Evolutionary conservation across 331 rosid genomes (phyloP), one percentile per base, ranked within the genome.

Genomic region (Acacia pycnantha): DNA sequence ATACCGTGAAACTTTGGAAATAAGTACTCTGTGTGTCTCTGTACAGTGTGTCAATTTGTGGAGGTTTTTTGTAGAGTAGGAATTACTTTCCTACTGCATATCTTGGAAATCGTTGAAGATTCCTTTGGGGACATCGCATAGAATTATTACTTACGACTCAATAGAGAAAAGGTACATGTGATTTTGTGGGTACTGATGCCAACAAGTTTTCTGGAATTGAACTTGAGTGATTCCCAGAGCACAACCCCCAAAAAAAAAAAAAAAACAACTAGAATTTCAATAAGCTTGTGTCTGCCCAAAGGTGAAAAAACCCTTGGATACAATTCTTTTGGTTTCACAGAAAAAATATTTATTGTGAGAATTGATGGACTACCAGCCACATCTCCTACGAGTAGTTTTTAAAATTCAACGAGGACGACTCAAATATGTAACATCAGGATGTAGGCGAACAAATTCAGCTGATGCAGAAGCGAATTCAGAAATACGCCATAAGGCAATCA

Each of bases 1-100:
- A 73, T 9, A 78, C 80, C 21, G 91, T 89, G 77, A 92, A 88
- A 81, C 62, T 90, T 35, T 92, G 97, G 97, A 90, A 85, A 84
- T 92, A 77, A 87, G 68, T 19, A 76, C 73, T 61, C 71, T 2
- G 43, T 71, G 72, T 21, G 61, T 19, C 46, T 12, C 16, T 50
- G 66, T 58, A 19, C 37, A 35, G 46, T 26, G 61, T 68, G 76
- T 47, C 76, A 54, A 77, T 27, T 65, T 70, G 46, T 7, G 73
- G 35, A 26, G 50, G n/a, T 50, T 46, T 50, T 50, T 70, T 56
- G 74, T 75, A 44, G 51, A 74, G 77, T 21, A 9, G 35, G 73
- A 46, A 35, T 70, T 81, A 22, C 35, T 81, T 64, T 79, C 70
- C 78, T 48, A 26, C 43, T 61, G 79, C 76, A 73, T 61, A 24